A percentile compares a stretch with the other conserved stretches of the same genome.
These are phyloP conservation scores for Aphanomyces euteiches DNA, from an alignment of 352 stramenopile genomes.

Conservation along the genomic window DNA sequence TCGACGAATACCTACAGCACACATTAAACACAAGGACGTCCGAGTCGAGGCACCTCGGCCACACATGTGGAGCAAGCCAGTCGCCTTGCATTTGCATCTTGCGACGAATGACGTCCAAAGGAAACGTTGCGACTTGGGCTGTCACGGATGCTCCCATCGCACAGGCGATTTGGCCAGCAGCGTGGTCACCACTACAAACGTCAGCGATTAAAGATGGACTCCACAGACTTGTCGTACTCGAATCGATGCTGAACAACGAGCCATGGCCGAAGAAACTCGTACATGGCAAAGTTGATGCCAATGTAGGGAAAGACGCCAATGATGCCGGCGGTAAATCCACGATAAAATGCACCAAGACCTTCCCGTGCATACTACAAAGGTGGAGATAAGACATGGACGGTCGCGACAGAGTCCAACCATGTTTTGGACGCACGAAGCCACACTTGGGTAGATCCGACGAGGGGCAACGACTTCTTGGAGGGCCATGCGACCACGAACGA, in stretches of 20 bases:
- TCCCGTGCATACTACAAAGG: conserved; percentile 34
- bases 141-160: conserved; percentile 60
- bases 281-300: conserved; percentile 78
- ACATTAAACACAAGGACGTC: background rate
- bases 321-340: conserved; percentile 61
- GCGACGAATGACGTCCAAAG: conserved; percentile 74
- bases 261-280: conserved; percentile 69
- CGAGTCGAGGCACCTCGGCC: conserved; percentile 40
- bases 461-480: conserved; percentile 61
- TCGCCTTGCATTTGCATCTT: conserved; percentile 71
- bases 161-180: conserved; percentile 69
- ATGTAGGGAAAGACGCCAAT: conserved; percentile 80
- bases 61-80: conserved; percentile 58
- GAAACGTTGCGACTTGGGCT: conserved; percentile 73
- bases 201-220: conserved; percentile 43
- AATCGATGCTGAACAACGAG: conserved; percentile 13
- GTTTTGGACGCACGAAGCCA: conserved; percentile 50
- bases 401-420: conserved; percentile 33
- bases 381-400: too few species aligned
- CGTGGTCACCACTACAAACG: background rate
- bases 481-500: conserved; percentile 66
- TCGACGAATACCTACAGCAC: conserved; percentile 44
- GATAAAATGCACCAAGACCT: conserved; percentile 61
- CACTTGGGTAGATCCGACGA: conserved; percentile 42
- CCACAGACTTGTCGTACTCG: conserved; percentile 31